Evolutionary conservation across 2,329 filamentous ascomycete genomes (phyloP), one percentile per base, ranked within the genome.

Genomic region (Fusarium succisae): DNA sequence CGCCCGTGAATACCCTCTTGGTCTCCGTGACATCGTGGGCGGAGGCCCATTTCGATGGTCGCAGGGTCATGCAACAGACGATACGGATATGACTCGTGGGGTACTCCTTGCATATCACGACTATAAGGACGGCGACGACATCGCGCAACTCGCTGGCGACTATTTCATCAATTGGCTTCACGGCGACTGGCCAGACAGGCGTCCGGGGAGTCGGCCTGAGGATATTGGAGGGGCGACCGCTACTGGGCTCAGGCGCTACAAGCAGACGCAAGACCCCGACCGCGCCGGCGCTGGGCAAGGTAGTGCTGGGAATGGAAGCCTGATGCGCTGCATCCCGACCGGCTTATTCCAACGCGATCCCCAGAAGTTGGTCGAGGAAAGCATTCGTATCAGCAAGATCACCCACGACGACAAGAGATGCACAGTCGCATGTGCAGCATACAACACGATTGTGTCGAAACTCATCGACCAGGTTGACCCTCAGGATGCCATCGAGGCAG

Each of bases 261-360:
- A 72, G 48, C 12, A 47, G 11, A 73, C 75, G 1, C 44, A 69
- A 26, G 66, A 75, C 15, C 72, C 73, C 1, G 72, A 71, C 6
- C 76, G 51, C 0, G 79, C 80, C 1, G 85, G 85, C 8, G 83
- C 83, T 0, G 86, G 85, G 0, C 53, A 70, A 5, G 84, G 82
- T 7, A 74, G 72, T 12, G 82, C 83, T 2, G 86, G 86, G 20
- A 87, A 87, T 60, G 85, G 86, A 9, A 84, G 82, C 41, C 72
- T 87, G 68, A 87, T 87, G 86, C 80, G 86, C 8, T 87, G 86
- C 68, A 79, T 87, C 3, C 82, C 86, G 0, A 87, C 84, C 1
- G 85, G 78, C 1, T 72, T 86, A 20, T 86, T 87, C 57, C 79
- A 80, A 37, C 26, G 20, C 1, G 79, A 82, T 17, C 57, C 55